Base-by-base conservation (phyloP, 169 alveolate genomes). In the Babesia divergens region DNA sequence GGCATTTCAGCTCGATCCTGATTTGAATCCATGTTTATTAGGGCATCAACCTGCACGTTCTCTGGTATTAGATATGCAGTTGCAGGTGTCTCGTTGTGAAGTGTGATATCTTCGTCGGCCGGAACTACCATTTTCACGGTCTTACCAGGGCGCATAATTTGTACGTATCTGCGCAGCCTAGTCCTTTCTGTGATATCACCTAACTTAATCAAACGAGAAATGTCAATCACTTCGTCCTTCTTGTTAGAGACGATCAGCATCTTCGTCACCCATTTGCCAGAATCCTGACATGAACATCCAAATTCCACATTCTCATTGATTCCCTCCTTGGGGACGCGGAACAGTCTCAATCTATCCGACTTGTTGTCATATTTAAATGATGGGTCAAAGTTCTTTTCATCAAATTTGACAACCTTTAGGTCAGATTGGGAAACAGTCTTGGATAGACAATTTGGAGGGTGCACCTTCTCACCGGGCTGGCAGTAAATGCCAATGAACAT, bases 401-500 rank as follows among this genome's bases (percentile, higher is more conserved):
- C 44, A 20, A 62, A 0, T 14, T 40, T 55, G 35, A 7, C 44
- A 2, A 20, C 18, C 22, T 18, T 49, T 20, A n/a, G 26, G 3
- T n/a, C 6, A 11, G 35, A 3, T 42, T 69, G 76, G 29, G 11
- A n/a, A 24, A 22, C 28, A 11, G 35, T 7, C 7, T 32, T 11
- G 22, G 14, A 13, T 26, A 70, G 32, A 56, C 88, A 80, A 46
- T 32, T 14, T 29, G 31, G 42, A 18, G 70, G 82, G 31, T 29
- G 34, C 24, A 80, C 20, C 14, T 31, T n/a, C 22, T 70, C 84
- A n/a, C 74, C 81, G 7, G 29, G 52, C n/a, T 26, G 42, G 29
- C 88, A 80, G 69, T 80, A 80, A 14, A 80, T 58, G 2, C 88
- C 88, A 43, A 80, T 8, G 24, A 60, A 35, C 88, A 69, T 80